Evolutionary conservation across 768 basidiomycete species (phyloP), one percentile per base, ranked within the genome.

Genomic region (Amanita thiersii): DNA sequence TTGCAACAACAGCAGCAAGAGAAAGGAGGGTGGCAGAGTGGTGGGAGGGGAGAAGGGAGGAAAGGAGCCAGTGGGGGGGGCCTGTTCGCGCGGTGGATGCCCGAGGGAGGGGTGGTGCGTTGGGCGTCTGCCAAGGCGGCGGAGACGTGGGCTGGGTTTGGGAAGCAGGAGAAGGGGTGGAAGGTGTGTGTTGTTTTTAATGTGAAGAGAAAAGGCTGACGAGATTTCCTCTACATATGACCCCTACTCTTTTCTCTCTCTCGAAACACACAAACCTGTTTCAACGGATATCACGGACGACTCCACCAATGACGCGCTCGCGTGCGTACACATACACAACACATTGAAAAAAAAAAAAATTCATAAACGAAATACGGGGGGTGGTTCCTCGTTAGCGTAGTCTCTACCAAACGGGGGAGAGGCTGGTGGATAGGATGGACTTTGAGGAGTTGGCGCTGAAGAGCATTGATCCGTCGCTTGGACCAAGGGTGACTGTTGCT

Each of bases 401-500:
- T 56, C 74, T 74, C 9, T 83, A 77, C 54, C 60, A 71, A 48
- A 61, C 69, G 28, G 86, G 86, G 18, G 80, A 86, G 62, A 73
- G 73, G 15, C 56, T 86, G 1, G 66, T 81, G 15, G 81, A 87
- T 58, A 67, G 73, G 15, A 65, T 87, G 47, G 87, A 87, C 38
- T 88, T 87, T 49, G 87, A 89, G 58, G 86, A 90, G 56, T 66
- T 82, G 25, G 79, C 78, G 5, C 65, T 90, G 51, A 84, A 84
- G 57, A 69, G 73, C 23, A 61, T 90, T 23, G 81, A 88, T 51
- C 77, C 83, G 12, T 75, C 81, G 7, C 51, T 81, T 35, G 82
- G 77, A 0, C 83, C 83, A n/a, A 56, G 64, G 0, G 44, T 75
- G 9, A 49, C 57, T 21, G 48, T 59, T 28, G 54, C 53, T 36